Conservation (phyloP, 805 yeast genomes). For the Candida glaebosa region DNA sequence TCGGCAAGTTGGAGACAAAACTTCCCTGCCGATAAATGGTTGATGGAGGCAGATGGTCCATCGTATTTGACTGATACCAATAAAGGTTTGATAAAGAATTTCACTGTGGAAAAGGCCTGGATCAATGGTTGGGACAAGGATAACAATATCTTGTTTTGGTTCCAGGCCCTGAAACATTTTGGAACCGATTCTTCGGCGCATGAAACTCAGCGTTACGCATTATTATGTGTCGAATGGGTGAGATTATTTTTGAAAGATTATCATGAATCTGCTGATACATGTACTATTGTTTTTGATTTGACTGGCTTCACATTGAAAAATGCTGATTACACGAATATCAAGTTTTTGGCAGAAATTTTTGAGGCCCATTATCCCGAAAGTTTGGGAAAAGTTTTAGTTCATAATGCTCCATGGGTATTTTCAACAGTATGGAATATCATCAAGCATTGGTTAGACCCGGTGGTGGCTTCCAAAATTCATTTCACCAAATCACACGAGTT, state of each 20-base stretch:
- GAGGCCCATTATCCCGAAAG: slow-evolving; percentile 96
- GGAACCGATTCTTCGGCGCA: slow-evolving; percentile 47
- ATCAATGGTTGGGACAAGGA: slow-evolving; percentile 67
- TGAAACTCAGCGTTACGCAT: slow-evolving; percentile 69
- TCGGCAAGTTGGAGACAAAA: slow-evolving; percentile 71
- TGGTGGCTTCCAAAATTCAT: slow-evolving; percentile 83
- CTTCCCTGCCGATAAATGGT: slow-evolving; percentile 54
- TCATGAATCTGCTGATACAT: slow-evolving; percentile 59
- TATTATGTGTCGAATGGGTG: slow-evolving; percentile 71
- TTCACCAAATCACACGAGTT: slow-evolving; percentile 78
- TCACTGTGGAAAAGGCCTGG: slow-evolving; percentile 62
- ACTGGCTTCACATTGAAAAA: slow-evolving; percentile 78
- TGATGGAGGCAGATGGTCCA: slow-evolving; percentile 66
- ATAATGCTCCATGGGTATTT: slow-evolving; percentile 96
- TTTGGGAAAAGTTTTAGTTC: slow-evolving; percentile 75
- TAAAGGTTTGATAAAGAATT: slow-evolving; percentile 47
- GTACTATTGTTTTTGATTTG: slow-evolving; percentile 74
- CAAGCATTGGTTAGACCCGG: slow-evolving; percentile 93
- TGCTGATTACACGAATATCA: slow-evolving; percentile 89
- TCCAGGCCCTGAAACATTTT: slow-evolving; percentile 71
- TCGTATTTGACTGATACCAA: slow-evolving; percentile 37
- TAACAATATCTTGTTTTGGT: slow-evolving; percentile 73
- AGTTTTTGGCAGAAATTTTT: slow-evolving; percentile 80
- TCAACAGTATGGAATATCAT: slow-evolving; percentile 90
- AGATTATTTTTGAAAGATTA: slow-evolving; percentile 53